Conservation (phyloP, 306 rosid genomes). For the Hippophae rhamnoides region DNA sequence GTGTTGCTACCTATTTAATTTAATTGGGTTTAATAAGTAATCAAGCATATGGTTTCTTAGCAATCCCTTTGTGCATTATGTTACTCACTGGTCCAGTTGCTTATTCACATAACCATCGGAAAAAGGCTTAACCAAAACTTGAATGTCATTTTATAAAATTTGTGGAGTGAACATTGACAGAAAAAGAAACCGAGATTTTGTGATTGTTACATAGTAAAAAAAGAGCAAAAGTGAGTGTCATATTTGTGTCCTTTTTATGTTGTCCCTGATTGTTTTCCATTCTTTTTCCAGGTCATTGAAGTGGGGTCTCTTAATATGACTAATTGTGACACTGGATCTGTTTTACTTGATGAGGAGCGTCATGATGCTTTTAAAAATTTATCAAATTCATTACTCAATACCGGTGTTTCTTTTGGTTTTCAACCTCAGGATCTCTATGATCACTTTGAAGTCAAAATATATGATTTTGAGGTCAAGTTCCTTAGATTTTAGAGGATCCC, state of each 20-base stretch:
- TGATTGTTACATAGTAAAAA: no score
- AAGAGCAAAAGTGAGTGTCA: background rate
- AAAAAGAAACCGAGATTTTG: no score
- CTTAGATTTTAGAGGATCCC: constrained; percentile 11
- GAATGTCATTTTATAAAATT: no score
- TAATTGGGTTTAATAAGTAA: no score
- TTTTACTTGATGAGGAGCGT: constrained; percentile 30
- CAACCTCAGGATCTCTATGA: constrained; percentile 49
- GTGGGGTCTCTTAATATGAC: constrained; percentile 39
- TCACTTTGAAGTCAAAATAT: constrained; percentile 50
- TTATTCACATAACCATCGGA: no score
- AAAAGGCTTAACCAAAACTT: no score
- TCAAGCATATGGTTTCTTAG: no score
- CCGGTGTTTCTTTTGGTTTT: constrained; percentile 21
- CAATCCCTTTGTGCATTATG: no score
- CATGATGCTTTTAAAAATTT: constrained; percentile 28
- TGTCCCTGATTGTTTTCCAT: constrained; percentile 10
- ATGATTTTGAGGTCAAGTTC: constrained; percentile 58
- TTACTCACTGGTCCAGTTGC: no score
- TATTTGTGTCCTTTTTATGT: background rate
- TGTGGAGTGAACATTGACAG: no score
- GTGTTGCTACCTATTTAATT: no score
- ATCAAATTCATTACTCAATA: constrained; percentile 31
- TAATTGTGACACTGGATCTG: constrained; percentile 25
- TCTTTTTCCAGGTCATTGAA: constrained; percentile 42